phyloP scores from a whole-genome alignment of 2,329 filamentous ascomycete genomes.

The Xylogone sp. region DNA sequence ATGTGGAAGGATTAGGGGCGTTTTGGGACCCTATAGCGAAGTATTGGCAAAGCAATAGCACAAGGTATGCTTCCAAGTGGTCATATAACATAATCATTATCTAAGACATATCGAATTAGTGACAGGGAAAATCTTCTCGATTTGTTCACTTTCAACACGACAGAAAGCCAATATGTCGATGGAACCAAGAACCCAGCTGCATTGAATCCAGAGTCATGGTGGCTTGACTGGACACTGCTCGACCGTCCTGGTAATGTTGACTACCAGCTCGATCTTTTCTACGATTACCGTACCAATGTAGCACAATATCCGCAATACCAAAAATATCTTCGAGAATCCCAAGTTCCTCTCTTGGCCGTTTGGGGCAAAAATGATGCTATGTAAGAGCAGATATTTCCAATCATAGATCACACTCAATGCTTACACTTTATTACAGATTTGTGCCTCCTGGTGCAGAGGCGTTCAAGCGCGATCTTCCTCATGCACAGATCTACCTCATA shows the following conservation, averaged over 20 bases:
- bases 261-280: slow-evolving; percentile 51
- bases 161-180: not conserved
- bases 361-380: slow-evolving; percentile 58
- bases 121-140: slow-evolving; percentile 18
- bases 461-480: too few relatives aligned
- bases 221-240: not conserved
- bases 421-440: too few relatives aligned
- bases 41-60: not conserved
- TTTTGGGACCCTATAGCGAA: not conserved
- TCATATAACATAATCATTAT: too few relatives aligned
- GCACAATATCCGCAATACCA: slow-evolving; percentile 47
- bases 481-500: too few relatives aligned
- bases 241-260: slow-evolving; percentile 43
- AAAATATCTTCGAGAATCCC: slow-evolving; percentile 43
- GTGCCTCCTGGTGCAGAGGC: too few relatives aligned
- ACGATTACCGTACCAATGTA: slow-evolving; percentile 51
- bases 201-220: not conserved
- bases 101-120: too few relatives aligned
- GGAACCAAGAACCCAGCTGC: not conserved
- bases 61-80: too few relatives aligned
- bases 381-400: too few relatives aligned
- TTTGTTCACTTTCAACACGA: not conserved
- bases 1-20: slow-evolving; percentile 44
- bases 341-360: slow-evolving; percentile 47
- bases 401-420: too few relatives aligned